A percentile compares a stretch with the other conserved stretches of the same genome.
These are phyloP conservation scores for Trichoderma reesei DNA, from an alignment of 495 filamentous ascomycete genomes.

Conservation along the genomic window DNA sequence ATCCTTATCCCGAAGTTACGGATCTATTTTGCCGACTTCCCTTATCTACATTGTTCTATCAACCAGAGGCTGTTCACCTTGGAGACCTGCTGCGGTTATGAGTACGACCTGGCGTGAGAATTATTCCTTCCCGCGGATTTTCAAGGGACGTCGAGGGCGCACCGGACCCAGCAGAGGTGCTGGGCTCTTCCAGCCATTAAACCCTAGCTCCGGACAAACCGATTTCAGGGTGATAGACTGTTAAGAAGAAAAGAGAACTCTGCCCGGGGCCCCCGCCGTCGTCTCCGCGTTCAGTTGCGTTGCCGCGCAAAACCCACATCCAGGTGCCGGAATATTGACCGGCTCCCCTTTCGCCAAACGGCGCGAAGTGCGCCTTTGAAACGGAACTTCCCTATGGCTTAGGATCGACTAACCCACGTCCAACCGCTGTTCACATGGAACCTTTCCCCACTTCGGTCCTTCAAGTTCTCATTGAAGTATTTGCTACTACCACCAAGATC, in stretches of 20 bases:
- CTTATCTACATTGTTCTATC: too few species aligned
- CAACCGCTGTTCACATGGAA: constrained; percentile 62
- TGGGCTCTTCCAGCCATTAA: too few species aligned
- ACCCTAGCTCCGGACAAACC: constrained; percentile 46
- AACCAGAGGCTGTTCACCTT: too few species aligned
- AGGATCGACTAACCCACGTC: constrained; percentile 61
- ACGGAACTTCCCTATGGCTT: constrained; percentile 55
- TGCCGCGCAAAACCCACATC: constrained; percentile 56
- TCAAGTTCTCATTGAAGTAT: constrained; percentile 69
- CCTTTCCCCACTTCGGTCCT: constrained; percentile 64
- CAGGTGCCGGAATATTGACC: constrained; percentile 61
- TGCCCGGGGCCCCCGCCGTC: constrained; percentile 45
- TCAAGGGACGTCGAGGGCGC: too few species aligned
- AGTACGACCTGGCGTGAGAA: too few species aligned
- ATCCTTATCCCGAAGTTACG: too few species aligned
- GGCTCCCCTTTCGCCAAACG: constrained; percentile 57
- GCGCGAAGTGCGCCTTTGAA: constrained; percentile 51
- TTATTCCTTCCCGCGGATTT: too few species aligned
- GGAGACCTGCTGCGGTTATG: too few species aligned
- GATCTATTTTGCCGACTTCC: too few species aligned
- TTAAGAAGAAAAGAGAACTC: constrained; percentile 59
- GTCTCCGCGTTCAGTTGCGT: constrained; percentile 58
- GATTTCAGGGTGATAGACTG: constrained; percentile 41
- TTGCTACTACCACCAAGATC: constrained; percentile 69
- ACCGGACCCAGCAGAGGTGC: too few species aligned